Evolutionary conservation across 306 rosid genomes (phyloP).

Genomic region (Macrotyloma uniflorum): DNA sequence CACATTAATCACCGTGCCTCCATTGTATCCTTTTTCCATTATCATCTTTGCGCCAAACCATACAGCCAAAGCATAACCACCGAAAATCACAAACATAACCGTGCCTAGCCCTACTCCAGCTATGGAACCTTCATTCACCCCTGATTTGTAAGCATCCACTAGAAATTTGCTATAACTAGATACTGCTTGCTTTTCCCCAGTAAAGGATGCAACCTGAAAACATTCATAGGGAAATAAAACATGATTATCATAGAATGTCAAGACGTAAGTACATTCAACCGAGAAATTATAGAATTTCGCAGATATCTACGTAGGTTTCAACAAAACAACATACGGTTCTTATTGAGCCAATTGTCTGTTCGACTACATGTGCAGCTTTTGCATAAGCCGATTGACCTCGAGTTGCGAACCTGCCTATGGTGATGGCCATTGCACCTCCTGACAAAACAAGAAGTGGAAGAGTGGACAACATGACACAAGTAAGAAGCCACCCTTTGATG

Average conservation of each 20-base stretch:
- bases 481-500: conserved; percentile 85
- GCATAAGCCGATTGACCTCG: conserved; percentile 79
- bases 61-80: conserved; percentile 71
- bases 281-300: background rate
- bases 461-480: conserved; percentile 73
- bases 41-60: conserved; percentile 89
- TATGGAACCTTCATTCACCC: conserved; percentile 68
- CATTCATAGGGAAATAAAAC: conserved; percentile 5
- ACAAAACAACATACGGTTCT: conserved; percentile 61
- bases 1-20: conserved; percentile 79
- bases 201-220: conserved; percentile 80
- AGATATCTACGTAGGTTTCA: background rate
- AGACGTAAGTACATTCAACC: background rate
- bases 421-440: conserved; percentile 65
- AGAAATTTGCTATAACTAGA: conserved; percentile 62
- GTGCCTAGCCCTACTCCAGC: conserved; percentile 69
- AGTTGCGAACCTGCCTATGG: conserved; percentile 65
- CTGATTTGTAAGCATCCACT: conserved; percentile 70
- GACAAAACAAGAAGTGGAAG: conserved; percentile 74
- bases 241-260: conserved; percentile 17
- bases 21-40: conserved; percentile 71
- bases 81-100: conserved; percentile 61
- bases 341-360: conserved; percentile 88
- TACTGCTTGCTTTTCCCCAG: conserved; percentile 81
- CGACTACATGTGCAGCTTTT: conserved; percentile 80